A percentile compares a stretch with the other conserved stretches of the same genome.
These are phyloP conservation scores for Yarrowia bubula DNA, from an alignment of 805 yeast species.

Conservation along the genomic window DNA sequence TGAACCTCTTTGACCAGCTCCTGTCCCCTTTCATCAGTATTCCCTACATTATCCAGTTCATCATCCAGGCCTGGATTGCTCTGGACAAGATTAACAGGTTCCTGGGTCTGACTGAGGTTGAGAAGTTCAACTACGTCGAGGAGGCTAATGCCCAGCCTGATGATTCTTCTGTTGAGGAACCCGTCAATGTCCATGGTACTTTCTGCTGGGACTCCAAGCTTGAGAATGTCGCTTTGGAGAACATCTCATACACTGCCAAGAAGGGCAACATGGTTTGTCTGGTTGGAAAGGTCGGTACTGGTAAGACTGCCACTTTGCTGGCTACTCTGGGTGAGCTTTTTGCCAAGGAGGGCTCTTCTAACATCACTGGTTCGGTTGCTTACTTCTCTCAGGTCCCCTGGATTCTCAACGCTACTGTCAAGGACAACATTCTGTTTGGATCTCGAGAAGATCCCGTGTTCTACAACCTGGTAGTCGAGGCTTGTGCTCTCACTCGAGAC, in stretches of 20 bases:
- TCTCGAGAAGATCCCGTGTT: slow-evolving; percentile 47
- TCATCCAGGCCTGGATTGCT: slow-evolving; percentile 85
- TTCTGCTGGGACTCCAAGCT: slow-evolving; percentile 45
- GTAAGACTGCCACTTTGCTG: slow-evolving; percentile 69
- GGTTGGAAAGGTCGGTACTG: slow-evolving; percentile 80
- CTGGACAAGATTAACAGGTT: slow-evolving; percentile 79
- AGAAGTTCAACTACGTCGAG: slow-evolving; percentile 24
- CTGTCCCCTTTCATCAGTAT: slow-evolving; percentile 63
- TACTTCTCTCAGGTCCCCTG: slow-evolving; percentile 77
- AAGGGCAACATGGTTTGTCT: slow-evolving; percentile 71
- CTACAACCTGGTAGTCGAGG: slow-evolving; percentile 56
- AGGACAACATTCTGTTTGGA: slow-evolving; percentile 75
- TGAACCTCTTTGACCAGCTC: slow-evolving; percentile 64
- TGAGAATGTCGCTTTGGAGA: slow-evolving; percentile 43
- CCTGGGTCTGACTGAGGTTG: slow-evolving; percentile 50
- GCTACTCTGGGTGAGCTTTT: slow-evolving; percentile 75
- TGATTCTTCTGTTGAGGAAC: slow-evolving; percentile 18
- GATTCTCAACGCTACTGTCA: slow-evolving; percentile 78
- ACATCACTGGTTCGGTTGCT: slow-evolving; percentile 53
- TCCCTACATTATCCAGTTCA: slow-evolving; percentile 71
- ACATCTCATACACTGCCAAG: slow-evolving; percentile 53
- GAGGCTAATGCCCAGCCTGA: slow-evolving; percentile 38
- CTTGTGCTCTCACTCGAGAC: slow-evolving; percentile 68
- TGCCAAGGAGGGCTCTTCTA: slow-evolving; percentile 51
- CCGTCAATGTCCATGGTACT: slow-evolving; percentile 9